Evolutionary conservation across 768 basidiomycete genomes (phyloP).

Genomic region (Porpolomopsis calyptriformis): DNA sequence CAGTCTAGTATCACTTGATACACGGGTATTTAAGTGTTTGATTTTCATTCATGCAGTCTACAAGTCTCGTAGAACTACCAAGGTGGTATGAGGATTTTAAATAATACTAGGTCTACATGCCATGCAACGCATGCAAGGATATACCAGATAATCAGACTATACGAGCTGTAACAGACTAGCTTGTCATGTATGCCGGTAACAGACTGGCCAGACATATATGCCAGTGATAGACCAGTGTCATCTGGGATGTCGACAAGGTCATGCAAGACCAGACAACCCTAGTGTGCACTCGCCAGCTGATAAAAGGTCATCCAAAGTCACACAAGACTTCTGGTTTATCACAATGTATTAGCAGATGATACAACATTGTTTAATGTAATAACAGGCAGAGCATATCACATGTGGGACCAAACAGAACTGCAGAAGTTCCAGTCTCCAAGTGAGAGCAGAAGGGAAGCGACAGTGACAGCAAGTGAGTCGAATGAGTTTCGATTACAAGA

Average conservation of each 20-base stretch:
- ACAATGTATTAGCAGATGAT: background rate
- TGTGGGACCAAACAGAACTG: background rate
- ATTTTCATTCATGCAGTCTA: background rate
- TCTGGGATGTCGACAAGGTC: background rate
- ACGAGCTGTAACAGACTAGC: background rate
- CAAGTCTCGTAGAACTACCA: background rate
- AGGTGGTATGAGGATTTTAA: background rate
- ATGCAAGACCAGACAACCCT: background rate
- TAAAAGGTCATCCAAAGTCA: background rate
- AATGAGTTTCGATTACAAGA: too few relatives aligned
- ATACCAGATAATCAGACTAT: background rate
- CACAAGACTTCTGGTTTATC: background rate
- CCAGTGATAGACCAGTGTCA: background rate
- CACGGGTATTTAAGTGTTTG: background rate
- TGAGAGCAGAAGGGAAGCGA: too few relatives aligned
- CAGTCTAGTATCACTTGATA: background rate
- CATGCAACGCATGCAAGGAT: background rate
- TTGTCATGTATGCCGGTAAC: background rate
- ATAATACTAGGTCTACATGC: background rate
- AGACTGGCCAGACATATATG: background rate
- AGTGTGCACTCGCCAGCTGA: background rate
- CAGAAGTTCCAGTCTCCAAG: background rate
- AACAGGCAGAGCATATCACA: background rate
- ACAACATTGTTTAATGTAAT: background rate
- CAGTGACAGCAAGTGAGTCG: too few relatives aligned